Base-by-base conservation (phyloP, 148 eudicot species). In the Amaranthus cruentus region DNA sequence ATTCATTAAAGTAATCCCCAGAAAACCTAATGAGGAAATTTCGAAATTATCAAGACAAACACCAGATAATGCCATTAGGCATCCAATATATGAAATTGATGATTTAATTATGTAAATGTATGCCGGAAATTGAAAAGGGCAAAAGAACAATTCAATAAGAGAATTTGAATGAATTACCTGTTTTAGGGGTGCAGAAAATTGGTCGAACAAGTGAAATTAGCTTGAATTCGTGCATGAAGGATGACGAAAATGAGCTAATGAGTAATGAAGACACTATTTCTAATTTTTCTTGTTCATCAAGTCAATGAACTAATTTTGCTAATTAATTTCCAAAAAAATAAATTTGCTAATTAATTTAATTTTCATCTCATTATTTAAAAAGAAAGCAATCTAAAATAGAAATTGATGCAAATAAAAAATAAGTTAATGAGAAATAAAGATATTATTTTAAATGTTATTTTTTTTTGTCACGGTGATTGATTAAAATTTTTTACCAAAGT, bases 211-310 rank as follows among this genome's bases (percentile, higher is more conserved):
- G 13, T 67, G 68, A 78, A 59, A 66, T 43, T 57, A 14, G 53
- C 44, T 15, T 14, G 11, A 50, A 47, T 10, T 13, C 10, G 50
- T 65, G 52, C 49, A 14, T 69, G 28, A 46, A 6, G 55, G 28
- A 46, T 4, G 70, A 64, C 2, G 76, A 43, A 28, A 28, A 28
- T 28, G 38, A 28, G 38, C 38, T 28, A 18, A 18, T 18, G 18
- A 18, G 18, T 18, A 18, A 18, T 11, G 43, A 46, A 38, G 54
- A 7, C 9, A 14, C 6, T 44, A 55, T 57, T 42, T 28, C 18
- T 18, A 18, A 60, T 47, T 15, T 47, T 74, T 18, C 73, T 73
- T 61, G 69, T 60, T 54, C 44, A 54, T 66, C 73, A 73, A 73
- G 81, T 78, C 80, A 78, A 28, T 7, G 58, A 70, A 55, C 6